Evolutionary conservation across 768 basidiomycete genomes (phyloP), one percentile per base, ranked within the genome.

Genomic region (Podaxis sp.): DNA sequence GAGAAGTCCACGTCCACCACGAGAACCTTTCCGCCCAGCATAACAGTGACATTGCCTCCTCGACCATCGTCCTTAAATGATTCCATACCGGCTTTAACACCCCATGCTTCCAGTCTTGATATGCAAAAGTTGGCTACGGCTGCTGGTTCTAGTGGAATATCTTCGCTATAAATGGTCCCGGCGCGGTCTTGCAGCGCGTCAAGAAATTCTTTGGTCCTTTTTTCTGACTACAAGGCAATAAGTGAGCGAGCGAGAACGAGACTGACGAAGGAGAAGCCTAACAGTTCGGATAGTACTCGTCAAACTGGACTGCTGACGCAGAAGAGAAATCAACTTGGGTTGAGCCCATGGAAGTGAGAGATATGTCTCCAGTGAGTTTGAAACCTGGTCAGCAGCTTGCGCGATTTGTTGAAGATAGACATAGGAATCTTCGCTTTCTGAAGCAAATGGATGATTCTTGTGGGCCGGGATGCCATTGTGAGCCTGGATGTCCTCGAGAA

Each of bases 21-120:
- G 9, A 93, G 76, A n/a, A 91, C 85, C 71, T 91, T 91, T 1
- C 91, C 91, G 3, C 86, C 91, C 40, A 92, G 80, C 19, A 88
- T 81, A 41, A 91, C 75, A 0, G 81, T 86, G 9, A 81, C 75
- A 25, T 76, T 76, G 15, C 81, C 82, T 63, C 80, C 81, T 40
- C 78, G 77, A 19, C 74, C 74, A 51, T 84, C 80, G 65, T 91
- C 90, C 63, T 80, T 83, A 76, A 90, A 93, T 3, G 85, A 78
- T 67, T 92, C 89, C 89, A 92, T 89, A 27, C 88, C 89, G 4
- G 80, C 85, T 27, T 80, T 75, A 17, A 79, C 80, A 5, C 85
- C 86, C 86, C 88, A 91, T 36, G 80, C 71, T 65, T 83, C 81
- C 15, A 92, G 75, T 46, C 82, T 79, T 4, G 80, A 75, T 19